Evolutionary conservation across 2,329 filamentous ascomycete species (phyloP), one percentile per base, ranked within the genome.

Genomic region (Amauroascus verrucosus): DNA sequence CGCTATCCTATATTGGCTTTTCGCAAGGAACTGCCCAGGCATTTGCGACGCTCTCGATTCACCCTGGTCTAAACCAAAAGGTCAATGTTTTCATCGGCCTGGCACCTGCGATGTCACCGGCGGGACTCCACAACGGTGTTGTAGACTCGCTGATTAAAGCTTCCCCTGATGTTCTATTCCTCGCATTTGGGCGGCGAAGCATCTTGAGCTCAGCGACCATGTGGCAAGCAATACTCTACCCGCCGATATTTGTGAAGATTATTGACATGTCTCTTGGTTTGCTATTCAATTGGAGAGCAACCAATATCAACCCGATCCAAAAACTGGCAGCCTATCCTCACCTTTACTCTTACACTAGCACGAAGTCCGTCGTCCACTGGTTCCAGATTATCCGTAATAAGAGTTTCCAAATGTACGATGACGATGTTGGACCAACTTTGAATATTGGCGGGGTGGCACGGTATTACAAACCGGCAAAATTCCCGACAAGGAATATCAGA

Each of bases 331-430:
- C 89, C 1, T 98, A 98, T 66, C 85, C 91, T 8, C 93, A 98
- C 72, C 74, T 98, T 0, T 98, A 95, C 73, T 96, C 90, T 0
- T 97, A 91, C 67, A 96, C 91, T 0, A 95, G 88, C 67, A 95
- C 89, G 54, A 98, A 98, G 71, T 90, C 85, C 18, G 89, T 98
- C 7, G 93, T 98, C 0, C 93, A 98, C 67, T 98, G 93, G 93
- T 98, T 98, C 68, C 93, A 98, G 67, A 96, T 98, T 65, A 98
- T 98, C 63, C 85, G 93, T 59, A 96, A 91, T 63, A 87, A 88
- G 63, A 89, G 83, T 24, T 97, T 98, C 69, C 93, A 98, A 69
- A 96, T 98, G 87, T 97, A 90, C 68, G 93, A 98, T 65, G 93
- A 98, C 65, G 91, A 97, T 62, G 80, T 93, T 0, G 86, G 89